Base-by-base conservation (phyloP, 2,329 filamentous ascomycete genomes). In the Coniella lustricola region DNA sequence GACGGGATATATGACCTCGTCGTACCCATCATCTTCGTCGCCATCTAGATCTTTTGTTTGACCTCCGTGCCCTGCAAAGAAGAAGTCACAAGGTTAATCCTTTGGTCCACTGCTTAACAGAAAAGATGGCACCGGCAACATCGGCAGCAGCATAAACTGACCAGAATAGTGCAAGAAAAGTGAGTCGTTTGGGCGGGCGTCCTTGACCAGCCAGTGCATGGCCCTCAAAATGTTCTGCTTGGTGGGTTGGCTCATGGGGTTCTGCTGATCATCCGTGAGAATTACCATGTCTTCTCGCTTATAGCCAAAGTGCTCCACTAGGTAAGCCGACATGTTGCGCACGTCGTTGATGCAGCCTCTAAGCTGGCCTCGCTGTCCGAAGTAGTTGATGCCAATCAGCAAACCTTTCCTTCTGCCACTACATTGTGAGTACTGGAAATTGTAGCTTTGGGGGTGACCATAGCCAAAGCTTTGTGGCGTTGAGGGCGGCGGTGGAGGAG, bases 191-290 rank as follows among this genome's bases (percentile, higher is more conserved):
- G 90, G 87, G 50, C 79, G 79, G 4, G 91, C 90, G 62, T 95
- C 90, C 69, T 95, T 95, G 50, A 96, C 89, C 17, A 97, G 72
- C 91, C 91, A 97, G 64, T 96, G 90, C 91, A 97, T 97, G 25
- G 91, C 91, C 46, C 91, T 81, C 33, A 97, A 68, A 48, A 97
- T 95, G 63, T 97, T 97, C 57, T 88, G 86, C 67, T 96, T 96
- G 4, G 90, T 95, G 8, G 91, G 91, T 69, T 95, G 89, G 68
- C 89, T 95, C 87, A 96, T 95, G 21, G 89, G 88, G 59, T 95
- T 95, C 65, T 95, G 89, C 70, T 96, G 90, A 64, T 97, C 91
- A 63, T 97, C 91, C 34, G 91, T 96, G 64, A 97, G 76, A 54
- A 93, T 84, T 17, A 97, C 91, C 91, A 97, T 97, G 62, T 97